These are phyloP conservation scores for Microthyrium microscopicum DNA, from an alignment of 2,329 filamentous ascomycete genomes.

Conservation along the genomic window DNA sequence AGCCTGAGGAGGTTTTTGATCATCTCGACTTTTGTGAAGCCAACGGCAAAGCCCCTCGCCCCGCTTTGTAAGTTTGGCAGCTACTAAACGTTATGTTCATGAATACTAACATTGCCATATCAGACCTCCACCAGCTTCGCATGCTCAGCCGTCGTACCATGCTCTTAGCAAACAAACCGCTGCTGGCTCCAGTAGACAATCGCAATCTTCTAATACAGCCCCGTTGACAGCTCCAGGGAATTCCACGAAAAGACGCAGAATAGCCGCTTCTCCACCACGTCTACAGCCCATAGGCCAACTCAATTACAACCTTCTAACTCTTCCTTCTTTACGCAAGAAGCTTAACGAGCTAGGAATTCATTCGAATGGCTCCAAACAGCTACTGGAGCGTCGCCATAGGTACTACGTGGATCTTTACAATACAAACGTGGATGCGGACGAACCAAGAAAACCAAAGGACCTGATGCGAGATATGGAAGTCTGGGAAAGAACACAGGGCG, in stretches of 20 bases:
- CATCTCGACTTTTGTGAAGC: slow-evolving; percentile 57
- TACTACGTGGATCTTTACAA: slow-evolving; percentile 97
- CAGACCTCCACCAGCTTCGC: too few relatives aligned
- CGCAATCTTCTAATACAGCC: too few relatives aligned
- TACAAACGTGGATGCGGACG: slow-evolving; percentile 77
- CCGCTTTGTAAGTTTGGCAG: too few relatives aligned
- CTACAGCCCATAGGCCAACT: slow-evolving; percentile 58
- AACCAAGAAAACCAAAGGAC: slow-evolving; percentile 52
- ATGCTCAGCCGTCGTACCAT: too few relatives aligned
- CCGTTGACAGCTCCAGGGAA: slow-evolving; percentile 13
- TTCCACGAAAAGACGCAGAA: slow-evolving; percentile 13
- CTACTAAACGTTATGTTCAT: too few relatives aligned
- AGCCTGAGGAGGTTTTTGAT: slow-evolving; percentile 56
- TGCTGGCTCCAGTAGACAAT: too few relatives aligned
- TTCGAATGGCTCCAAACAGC: slow-evolving; percentile 45
- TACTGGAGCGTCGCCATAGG: slow-evolving; percentile 65
- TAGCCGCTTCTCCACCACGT: slow-evolving; percentile 17
- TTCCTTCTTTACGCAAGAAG: slow-evolving; percentile 57
- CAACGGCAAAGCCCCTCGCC: slow-evolving; percentile 7
- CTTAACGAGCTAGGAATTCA: slow-evolving; percentile 66
- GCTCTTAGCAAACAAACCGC: too few relatives aligned
- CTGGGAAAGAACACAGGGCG: slow-evolving; percentile 76
- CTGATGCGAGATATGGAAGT: slow-evolving; percentile 62
- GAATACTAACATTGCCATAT: too few relatives aligned
- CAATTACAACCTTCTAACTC: slow-evolving; percentile 73